A percentile compares a stretch with the other conserved stretches of the same genome.
phyloP scores from a whole-genome alignment of 2,329 filamentous ascomycete species.

The Cladorrhinum sp. region DNA sequence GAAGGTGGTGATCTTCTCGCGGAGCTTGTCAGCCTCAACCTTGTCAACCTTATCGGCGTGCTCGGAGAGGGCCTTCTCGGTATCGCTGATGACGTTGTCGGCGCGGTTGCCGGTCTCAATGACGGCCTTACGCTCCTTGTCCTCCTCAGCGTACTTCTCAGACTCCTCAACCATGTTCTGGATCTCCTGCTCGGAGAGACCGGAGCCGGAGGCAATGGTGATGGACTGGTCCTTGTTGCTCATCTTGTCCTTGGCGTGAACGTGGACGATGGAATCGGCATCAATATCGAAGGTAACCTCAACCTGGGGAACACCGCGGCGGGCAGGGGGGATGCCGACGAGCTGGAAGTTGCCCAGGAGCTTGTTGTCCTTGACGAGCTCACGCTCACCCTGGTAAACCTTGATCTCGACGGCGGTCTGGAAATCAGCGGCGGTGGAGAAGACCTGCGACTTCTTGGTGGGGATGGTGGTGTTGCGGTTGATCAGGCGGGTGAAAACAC shows the following conservation, averaged over 20 bases:
- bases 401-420: slow-evolving; percentile 99
- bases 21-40: slow-evolving; percentile 86
- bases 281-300: slow-evolving; percentile 99
- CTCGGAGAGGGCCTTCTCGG: slow-evolving; percentile 97
- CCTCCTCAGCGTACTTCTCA: slow-evolving; percentile 89
- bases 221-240: slow-evolving; percentile 99
- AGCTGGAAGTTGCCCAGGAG: slow-evolving; percentile 99
- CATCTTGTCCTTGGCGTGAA: slow-evolving; percentile 98
- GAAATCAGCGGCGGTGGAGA: slow-evolving; percentile 97
- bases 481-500: slow-evolving; percentile 97
- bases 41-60: slow-evolving; percentile 96
- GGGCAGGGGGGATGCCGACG: slow-evolving; percentile 91
- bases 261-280: slow-evolving; percentile 95
- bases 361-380: slow-evolving; percentile 98
- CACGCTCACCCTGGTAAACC: slow-evolving; percentile 99
- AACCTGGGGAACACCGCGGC: slow-evolving; percentile 92
- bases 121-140: slow-evolving; percentile 93
- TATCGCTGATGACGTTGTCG: slow-evolving; percentile 94
- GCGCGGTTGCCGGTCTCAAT: slow-evolving; percentile 98
- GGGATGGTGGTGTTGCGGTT: slow-evolving; percentile 99
- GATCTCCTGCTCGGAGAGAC: slow-evolving; percentile 92
- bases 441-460: slow-evolving; percentile 98
- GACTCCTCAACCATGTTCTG: slow-evolving; percentile 97
- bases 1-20: slow-evolving; percentile 84
- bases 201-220: slow-evolving; percentile 95